A percentile compares a stretch with the other conserved stretches of the same genome.
These are phyloP conservation scores for Tuber brumale DNA, from an alignment of 495 filamentous ascomycete genomes.

Conservation along the genomic window DNA sequence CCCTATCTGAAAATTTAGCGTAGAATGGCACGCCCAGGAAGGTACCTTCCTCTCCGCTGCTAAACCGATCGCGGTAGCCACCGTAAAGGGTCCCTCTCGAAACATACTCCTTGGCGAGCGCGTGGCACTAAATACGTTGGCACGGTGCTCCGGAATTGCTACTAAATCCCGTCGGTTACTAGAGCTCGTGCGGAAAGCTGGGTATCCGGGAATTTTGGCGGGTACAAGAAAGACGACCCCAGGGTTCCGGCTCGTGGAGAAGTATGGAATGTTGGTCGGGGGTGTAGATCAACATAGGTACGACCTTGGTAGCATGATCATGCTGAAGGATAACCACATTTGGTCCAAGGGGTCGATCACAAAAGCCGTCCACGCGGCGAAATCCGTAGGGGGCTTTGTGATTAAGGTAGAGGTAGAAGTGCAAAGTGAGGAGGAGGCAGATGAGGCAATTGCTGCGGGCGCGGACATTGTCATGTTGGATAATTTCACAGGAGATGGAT, in stretches of 20 bases:
- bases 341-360: constrained; percentile 82
- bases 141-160: constrained; percentile 87
- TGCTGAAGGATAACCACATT: constrained; percentile 98
- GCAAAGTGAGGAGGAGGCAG: constrained; percentile 74
- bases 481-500: constrained; percentile 75
- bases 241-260: constrained; percentile 91
- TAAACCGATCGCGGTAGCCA: constrained; percentile 58
- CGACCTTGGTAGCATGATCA: constrained; percentile 88
- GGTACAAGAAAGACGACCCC: constrained; percentile 96
- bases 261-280: constrained; percentile 92
- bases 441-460: constrained; percentile 82
- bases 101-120: constrained; percentile 85
- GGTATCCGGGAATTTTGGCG: constrained; percentile 78
- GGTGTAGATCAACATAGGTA: constrained; percentile 87
- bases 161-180: constrained; percentile 52
- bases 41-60: constrained; percentile 58
- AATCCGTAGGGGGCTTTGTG: constrained; percentile 75
- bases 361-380: constrained; percentile 73
- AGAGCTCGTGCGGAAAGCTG: constrained; percentile 51
- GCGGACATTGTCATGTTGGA: constrained; percentile 97
- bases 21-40: constrained; percentile 80
- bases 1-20: constrained; percentile 39
- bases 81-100: constrained; percentile 76
- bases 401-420: constrained; percentile 96
- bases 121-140: constrained; percentile 85